Percentiles rank a stretch among this genome's conserved stretches.
These are phyloP conservation scores for Stephania japonica DNA, from an alignment of 164 flowering plant species.

Conservation along the genomic window DNA sequence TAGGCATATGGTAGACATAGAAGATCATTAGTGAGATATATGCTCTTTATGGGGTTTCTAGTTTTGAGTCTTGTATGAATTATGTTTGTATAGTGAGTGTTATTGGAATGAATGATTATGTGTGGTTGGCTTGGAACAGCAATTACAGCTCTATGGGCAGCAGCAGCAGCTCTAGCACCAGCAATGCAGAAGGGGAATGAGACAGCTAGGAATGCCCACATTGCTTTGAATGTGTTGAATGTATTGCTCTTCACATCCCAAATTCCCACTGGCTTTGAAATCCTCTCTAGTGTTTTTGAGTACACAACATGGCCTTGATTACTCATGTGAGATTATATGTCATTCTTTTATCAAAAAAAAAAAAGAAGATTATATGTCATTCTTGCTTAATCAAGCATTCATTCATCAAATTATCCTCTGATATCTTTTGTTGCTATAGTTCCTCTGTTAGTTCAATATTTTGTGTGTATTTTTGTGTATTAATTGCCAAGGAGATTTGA, in stretches of 20 bases:
- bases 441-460: no score
- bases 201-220: slow-evolving; percentile 88
- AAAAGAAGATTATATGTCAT: neutral
- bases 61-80: no score
- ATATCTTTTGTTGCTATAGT: no score
- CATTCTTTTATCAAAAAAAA: no score
- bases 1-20: no score
- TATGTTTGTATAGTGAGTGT: no score
- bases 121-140: slow-evolving; percentile 30
- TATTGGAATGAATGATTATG: neutral
- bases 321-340: neutral
- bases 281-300: slow-evolving; percentile 5
- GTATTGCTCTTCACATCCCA: slow-evolving; percentile 74
- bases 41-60: no score
- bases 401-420: no score
- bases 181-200: slow-evolving; percentile 91
- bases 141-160: slow-evolving; percentile 90
- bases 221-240: slow-evolving; percentile 69
- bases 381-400: no score
- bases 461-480: no score
- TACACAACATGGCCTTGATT: slow-evolving; percentile 1
- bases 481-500: no score
- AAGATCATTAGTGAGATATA: no score
- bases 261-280: slow-evolving; percentile 25
- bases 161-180: slow-evolving; percentile 86